Conservation (phyloP, 306 rosid genomes). For the Oemleria cerasiformis region DNA sequence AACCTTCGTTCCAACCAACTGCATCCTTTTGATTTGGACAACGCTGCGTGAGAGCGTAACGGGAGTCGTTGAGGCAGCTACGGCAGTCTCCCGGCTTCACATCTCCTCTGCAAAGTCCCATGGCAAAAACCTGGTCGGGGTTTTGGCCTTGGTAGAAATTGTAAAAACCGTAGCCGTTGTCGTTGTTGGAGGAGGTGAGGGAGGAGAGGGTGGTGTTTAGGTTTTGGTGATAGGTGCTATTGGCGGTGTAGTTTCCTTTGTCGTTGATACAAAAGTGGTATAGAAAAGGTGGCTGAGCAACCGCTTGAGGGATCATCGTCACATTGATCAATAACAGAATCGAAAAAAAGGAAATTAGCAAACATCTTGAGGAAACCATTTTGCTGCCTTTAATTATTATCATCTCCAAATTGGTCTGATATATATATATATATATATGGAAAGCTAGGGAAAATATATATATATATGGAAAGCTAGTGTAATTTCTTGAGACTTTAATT, state of each 20-base stretch:
- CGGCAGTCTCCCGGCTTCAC: not conserved
- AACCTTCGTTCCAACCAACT: not conserved
- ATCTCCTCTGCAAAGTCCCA: not conserved
- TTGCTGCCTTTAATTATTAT: too few relatives aligned
- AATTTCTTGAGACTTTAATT: too few relatives aligned
- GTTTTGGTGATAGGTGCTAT: not conserved
- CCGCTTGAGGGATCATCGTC: not conserved
- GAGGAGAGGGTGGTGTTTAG: not conserved
- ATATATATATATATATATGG: too few relatives aligned
- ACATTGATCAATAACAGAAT: conserved; percentile 5
- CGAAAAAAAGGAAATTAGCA: conserved; percentile 12
- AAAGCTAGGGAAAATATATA: too few relatives aligned
- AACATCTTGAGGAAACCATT: conserved; percentile 16
- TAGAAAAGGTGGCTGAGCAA: not conserved
- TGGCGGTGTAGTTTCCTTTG: not conserved
- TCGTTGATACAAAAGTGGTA: not conserved
- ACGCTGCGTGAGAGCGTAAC: not conserved
- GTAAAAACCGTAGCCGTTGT: conserved; percentile 2
- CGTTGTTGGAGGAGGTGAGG: not conserved
- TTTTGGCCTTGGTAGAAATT: not conserved
- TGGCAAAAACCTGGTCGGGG: not conserved
- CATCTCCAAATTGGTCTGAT: too few relatives aligned
- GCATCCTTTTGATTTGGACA: not conserved
- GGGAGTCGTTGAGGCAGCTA: not conserved
- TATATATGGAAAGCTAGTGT: too few relatives aligned